These are phyloP conservation scores for Gynochthodes officinalis DNA, from an alignment of 257 asterid genomes.

Conservation along the genomic window DNA sequence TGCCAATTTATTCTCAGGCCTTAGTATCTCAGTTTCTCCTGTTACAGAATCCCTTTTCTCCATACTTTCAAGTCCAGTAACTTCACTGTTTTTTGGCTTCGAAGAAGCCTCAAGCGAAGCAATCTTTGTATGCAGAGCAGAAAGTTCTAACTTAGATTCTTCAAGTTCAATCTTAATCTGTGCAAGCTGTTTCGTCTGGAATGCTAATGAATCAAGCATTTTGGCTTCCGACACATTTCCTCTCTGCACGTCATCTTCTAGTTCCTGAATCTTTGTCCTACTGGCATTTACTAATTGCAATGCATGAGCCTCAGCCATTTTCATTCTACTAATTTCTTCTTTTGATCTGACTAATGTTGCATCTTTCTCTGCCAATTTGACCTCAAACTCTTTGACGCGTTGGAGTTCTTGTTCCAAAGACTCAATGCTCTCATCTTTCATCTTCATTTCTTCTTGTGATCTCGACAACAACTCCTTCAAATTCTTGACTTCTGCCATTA, in stretches of 20 bases:
- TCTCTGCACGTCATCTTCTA: conserved; percentile 47
- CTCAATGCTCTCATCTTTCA: conserved; percentile 40
- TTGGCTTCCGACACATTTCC: conserved; percentile 31
- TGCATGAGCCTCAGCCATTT: conserved; percentile 22
- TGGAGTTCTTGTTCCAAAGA: conserved; percentile 41
- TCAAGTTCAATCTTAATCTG: conserved; percentile 42
- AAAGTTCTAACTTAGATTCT: conserved; percentile 48
- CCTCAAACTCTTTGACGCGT: conserved; percentile 29
- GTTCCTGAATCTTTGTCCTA: conserved; percentile 37
- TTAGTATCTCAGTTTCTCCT: conserved; percentile 22
- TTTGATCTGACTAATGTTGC: conserved; percentile 28
- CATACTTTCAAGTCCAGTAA: neutral
- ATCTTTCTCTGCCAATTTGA: conserved; percentile 35
- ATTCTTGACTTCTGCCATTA: conserved; percentile 36
- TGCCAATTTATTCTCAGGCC: conserved; percentile 28
- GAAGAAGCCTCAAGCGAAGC: conserved; percentile 29
- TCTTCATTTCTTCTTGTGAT: conserved; percentile 40
- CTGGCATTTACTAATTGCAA: conserved; percentile 18
- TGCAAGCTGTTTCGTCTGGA: conserved; percentile 42
- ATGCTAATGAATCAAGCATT: conserved; percentile 38
- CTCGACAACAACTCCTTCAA: conserved; percentile 34
- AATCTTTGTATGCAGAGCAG: conserved; percentile 33
- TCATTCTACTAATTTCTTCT: conserved; percentile 39
- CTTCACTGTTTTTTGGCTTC: conserved; percentile 9
- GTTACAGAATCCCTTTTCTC: neutral